Percentiles rank a stretch among this genome's conserved stretches.
Conservation (phyloP, 768 basidiomycete species). For the Trametes sanguinea region DNA sequence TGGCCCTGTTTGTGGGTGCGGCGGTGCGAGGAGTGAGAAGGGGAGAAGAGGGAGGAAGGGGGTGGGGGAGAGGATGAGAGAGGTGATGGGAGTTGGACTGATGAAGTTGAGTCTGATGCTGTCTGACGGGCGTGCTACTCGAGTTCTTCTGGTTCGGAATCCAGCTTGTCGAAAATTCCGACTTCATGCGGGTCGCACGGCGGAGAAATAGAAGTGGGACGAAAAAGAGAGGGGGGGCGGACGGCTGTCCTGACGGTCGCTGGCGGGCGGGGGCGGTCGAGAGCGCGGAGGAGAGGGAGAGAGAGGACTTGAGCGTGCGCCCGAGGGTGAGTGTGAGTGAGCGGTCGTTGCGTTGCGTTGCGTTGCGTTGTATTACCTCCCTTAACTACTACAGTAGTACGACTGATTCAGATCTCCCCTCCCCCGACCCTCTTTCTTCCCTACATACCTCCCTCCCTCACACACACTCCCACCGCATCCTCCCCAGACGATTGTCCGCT, state of each 20-base stretch:
- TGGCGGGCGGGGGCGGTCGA: slow-evolving; percentile 13
- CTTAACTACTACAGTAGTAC: not conserved
- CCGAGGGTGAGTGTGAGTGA: not conserved
- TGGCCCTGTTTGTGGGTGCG: slow-evolving; percentile 16
- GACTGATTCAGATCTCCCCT: slow-evolving; percentile 9
- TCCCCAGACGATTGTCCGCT: not conserved
- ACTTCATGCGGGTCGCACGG: slow-evolving; percentile 22
- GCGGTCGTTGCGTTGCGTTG: not conserved
- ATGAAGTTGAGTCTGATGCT: slow-evolving; percentile 25
- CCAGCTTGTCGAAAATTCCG: slow-evolving; percentile 23
- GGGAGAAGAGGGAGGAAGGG: slow-evolving; percentile 20
- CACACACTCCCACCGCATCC: not conserved
- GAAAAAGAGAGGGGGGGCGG: slow-evolving; percentile 5
- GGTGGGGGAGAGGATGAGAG: slow-evolving; percentile 18
- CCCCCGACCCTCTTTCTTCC: not conserved
- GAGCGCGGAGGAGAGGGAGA: not conserved
- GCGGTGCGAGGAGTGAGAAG: slow-evolving; percentile 18
- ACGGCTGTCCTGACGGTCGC: slow-evolving; percentile 3
- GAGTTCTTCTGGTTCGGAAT: slow-evolving; percentile 22
- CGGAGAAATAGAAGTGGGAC: slow-evolving; percentile 11
- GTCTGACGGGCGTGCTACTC: slow-evolving; percentile 21
- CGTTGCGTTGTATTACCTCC: not conserved
- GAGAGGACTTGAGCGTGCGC: not conserved
- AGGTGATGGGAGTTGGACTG: slow-evolving; percentile 29
- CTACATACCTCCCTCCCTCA: not conserved